Percentiles rank a stretch among this genome's conserved stretches.
phyloP scores from a whole-genome alignment of 352 stramenopile species.

The Phytophthora boehmeriae region DNA sequence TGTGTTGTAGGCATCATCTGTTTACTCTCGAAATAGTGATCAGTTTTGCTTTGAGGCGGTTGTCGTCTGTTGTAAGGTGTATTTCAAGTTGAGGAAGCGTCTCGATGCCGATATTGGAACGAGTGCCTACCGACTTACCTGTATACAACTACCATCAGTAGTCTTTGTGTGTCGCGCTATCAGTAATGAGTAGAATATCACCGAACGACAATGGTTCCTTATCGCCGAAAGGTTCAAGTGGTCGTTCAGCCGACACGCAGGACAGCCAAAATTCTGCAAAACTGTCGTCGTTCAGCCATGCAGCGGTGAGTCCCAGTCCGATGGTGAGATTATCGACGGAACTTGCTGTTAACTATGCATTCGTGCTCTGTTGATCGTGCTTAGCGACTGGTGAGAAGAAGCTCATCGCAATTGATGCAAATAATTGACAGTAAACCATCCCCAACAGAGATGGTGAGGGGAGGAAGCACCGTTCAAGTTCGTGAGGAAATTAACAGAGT shows the following conservation, averaged over 20 bases:
- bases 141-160: neutral
- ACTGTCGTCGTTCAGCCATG: constrained; percentile 17
- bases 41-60: neutral
- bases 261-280: constrained; percentile 1
- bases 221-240: neutral
- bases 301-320: constrained; percentile 15
- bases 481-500: neutral
- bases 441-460: constrained; percentile 21
- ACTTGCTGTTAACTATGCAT: neutral
- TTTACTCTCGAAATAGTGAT: neutral
- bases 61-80: neutral
- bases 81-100: neutral
- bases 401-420: constrained; percentile 27
- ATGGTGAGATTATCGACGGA: neutral
- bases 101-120: neutral
- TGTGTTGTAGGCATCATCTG: too few relatives aligned
- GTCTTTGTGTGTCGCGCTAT: neutral
- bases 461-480: neutral
- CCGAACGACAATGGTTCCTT: neutral
- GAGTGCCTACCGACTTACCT: neutral
- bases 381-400: constrained; percentile 32
- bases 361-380: neutral
- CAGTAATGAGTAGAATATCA: neutral
- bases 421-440: constrained; percentile 28
- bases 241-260: neutral